A percentile compares a stretch with the other conserved stretches of the same genome.
Evolutionary conservation across 768 basidiomycete species (phyloP).

Genomic region (Tulasnella sp.): DNA sequence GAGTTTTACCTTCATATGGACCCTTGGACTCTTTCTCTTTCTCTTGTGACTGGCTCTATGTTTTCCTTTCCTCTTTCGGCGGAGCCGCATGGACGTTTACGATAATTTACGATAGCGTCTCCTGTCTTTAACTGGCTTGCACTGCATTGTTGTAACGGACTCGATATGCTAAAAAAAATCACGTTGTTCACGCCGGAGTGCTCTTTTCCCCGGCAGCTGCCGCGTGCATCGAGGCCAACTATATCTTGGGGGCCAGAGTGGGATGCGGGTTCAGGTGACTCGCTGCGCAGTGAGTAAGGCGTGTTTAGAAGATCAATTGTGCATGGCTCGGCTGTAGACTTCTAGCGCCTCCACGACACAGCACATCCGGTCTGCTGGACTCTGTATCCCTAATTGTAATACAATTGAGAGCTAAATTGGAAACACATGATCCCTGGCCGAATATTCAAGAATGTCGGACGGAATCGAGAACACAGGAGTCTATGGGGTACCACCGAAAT

Average conservation of each 20-base stretch:
- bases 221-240: not conserved
- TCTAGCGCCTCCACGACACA: not conserved
- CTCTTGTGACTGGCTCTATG: not conserved
- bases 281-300: not conserved
- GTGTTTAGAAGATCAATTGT: not conserved
- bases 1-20: not conserved
- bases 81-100: slow-evolving; percentile 1
- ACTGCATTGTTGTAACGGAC: not conserved
- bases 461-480: not conserved
- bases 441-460: not conserved
- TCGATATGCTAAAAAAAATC: not conserved
- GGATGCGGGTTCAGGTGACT: not conserved
- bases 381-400: not conserved
- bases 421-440: no score
- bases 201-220: not conserved
- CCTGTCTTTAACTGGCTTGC: not conserved
- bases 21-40: not conserved
- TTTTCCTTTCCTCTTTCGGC: not conserved
- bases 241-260: not conserved
- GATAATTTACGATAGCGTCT: not conserved
- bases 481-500: not conserved
- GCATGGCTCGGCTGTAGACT: not conserved
- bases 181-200: not conserved
- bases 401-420: not conserved
- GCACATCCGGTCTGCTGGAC: not conserved